A percentile compares a stretch with the other conserved stretches of the same genome.
Evolutionary conservation across 805 yeast species (phyloP).

Genomic region (Starmerella floris): DNA sequence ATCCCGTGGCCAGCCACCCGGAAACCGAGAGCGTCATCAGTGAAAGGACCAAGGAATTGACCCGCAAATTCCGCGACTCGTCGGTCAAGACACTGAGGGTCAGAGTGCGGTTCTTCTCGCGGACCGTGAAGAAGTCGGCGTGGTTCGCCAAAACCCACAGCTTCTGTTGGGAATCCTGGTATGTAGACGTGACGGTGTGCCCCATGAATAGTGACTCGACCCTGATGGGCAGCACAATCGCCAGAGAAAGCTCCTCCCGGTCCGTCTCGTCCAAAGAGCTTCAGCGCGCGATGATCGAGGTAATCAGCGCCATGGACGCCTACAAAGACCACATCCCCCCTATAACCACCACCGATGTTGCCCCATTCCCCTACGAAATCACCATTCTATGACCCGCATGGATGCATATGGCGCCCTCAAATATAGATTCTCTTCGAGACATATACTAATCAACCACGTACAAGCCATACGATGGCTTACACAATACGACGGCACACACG

Average conservation of each 20-base stretch:
- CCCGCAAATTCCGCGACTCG: slow-evolving; percentile 11
- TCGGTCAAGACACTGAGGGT: slow-evolving; percentile 10
- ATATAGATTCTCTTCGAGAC: too few species aligned
- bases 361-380: slow-evolving; percentile 50
- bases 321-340: slow-evolving; percentile 63
- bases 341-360: slow-evolving; percentile 47
- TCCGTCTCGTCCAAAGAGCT: slow-evolving; percentile 26
- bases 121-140: slow-evolving; percentile 33
- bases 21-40: slow-evolving; percentile 16
- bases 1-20: slow-evolving; percentile 22
- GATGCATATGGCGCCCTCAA: too few species aligned
- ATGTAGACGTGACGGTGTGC: slow-evolving; percentile 37
- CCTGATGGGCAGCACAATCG: neutral
- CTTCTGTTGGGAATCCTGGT: slow-evolving; percentile 62
- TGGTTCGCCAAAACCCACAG: slow-evolving; percentile 45
- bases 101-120: slow-evolving; percentile 24
- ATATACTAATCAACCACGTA: too few species aligned
- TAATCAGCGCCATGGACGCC: slow-evolving; percentile 41
- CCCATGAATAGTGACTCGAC: slow-evolving; percentile 19
- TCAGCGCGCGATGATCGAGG: slow-evolving; percentile 31
- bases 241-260: slow-evolving; percentile 10
- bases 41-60: slow-evolving; percentile 14
- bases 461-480: too few species aligned
- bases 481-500: too few species aligned
- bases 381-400: slow-evolving; percentile 22